Evolutionary conservation across 306 rosid genomes (phyloP).

Genomic region (Nissolia schottii): DNA sequence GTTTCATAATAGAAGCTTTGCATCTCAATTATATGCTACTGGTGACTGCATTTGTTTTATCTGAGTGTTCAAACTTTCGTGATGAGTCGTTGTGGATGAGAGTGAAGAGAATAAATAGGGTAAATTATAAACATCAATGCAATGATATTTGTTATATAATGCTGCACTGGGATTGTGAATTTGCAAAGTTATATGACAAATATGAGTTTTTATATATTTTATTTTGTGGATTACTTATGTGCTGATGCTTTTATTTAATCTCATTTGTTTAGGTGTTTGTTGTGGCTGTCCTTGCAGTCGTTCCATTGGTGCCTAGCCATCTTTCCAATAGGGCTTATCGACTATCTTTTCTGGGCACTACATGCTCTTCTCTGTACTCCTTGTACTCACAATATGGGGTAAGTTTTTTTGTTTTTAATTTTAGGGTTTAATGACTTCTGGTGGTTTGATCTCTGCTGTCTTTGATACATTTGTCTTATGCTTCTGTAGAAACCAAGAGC

Average conservation of each 20-base stretch:
- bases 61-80: neutral
- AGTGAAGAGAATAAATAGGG: neutral
- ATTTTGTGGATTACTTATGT: slow-evolving; percentile 4
- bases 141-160: neutral
- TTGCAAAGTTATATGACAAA: neutral
- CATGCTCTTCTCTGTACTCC: slow-evolving; percentile 72
- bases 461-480: slow-evolving; percentile 17
- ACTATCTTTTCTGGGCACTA: slow-evolving; percentile 85
- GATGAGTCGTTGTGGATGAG: neutral
- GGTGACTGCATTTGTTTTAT: neutral
- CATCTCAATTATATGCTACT: neutral
- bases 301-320: slow-evolving; percentile 69
- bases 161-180: neutral
- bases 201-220: neutral
- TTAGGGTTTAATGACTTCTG: neutral
- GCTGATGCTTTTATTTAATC: slow-evolving; percentile 11
- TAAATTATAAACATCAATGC: neutral
- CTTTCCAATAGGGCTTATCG: slow-evolving; percentile 88
- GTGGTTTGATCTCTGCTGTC: neutral
- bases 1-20: neutral
- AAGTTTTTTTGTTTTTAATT: slow-evolving; percentile 22
- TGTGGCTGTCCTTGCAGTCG: slow-evolving; percentile 77
- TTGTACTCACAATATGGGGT: slow-evolving; percentile 82
- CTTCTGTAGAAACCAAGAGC: slow-evolving; percentile 79
- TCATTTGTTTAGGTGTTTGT: slow-evolving; percentile 64